phyloP scores from a whole-genome alignment of 1,139 yeast species.

The Blastobotrys petasosporus region DNA sequence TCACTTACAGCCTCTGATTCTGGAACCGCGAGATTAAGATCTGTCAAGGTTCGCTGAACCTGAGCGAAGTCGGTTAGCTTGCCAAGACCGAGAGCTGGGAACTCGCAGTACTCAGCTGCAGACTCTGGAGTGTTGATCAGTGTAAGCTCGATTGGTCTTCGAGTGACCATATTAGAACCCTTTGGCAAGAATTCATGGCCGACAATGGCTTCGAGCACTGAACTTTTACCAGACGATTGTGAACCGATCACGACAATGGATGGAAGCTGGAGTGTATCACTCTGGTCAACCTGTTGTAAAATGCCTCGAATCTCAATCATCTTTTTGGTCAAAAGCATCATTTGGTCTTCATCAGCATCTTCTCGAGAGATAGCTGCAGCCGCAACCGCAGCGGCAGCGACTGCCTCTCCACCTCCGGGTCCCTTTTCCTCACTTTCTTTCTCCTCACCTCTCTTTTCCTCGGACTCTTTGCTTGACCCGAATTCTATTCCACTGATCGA shows the following conservation, averaged over 20 bases:
- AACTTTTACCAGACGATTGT: constrained; percentile 93
- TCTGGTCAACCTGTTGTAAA: constrained; percentile 67
- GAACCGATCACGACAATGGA: constrained; percentile 97
- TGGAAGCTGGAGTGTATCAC: constrained; percentile 76
- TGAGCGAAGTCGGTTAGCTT: constrained; percentile 81
- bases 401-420: constrained; percentile 28
- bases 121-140: constrained; percentile 77
- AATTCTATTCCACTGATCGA: constrained; percentile 7
- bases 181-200: constrained; percentile 94
- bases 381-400: constrained; percentile 28
- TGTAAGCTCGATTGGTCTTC: constrained; percentile 92
- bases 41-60: constrained; percentile 78
- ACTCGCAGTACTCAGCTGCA: constrained; percentile 86
- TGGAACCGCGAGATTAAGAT: constrained; percentile 89
- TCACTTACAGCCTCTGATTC: constrained; percentile 75
- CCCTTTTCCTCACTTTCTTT: constrained; percentile 18
- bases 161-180: constrained; percentile 92
- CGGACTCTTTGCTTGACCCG: constrained; percentile 11
- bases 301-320: constrained; percentile 93
- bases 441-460: constrained; percentile 8
- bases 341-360: constrained; percentile 37
- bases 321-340: constrained; percentile 81
- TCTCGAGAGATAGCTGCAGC: constrained; percentile 31
- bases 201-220: constrained; percentile 87
- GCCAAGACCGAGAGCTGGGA: constrained; percentile 79